phyloP scores from a whole-genome alignment of 2,329 filamentous ascomycete species.

The Phialophora tarda region DNA sequence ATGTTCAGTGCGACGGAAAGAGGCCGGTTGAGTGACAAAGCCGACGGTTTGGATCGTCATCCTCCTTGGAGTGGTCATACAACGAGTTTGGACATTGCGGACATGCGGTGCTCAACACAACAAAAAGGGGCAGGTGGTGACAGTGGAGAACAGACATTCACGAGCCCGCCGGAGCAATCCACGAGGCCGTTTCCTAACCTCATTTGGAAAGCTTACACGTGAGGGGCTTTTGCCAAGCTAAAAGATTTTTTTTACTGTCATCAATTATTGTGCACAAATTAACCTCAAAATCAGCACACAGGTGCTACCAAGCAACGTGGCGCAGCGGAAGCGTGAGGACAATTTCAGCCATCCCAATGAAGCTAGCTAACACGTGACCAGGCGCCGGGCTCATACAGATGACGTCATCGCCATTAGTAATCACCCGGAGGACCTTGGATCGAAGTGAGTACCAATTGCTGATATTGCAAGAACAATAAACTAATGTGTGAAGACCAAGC shows the following conservation, averaged over 20 bases:
- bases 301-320: slow-evolving; percentile 45
- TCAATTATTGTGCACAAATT: slow-evolving; percentile 11
- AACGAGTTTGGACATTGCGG: background rate
- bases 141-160: background rate
- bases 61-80: too few relatives aligned
- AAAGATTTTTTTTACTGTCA: background rate
- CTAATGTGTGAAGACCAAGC: too few relatives aligned
- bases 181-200: background rate
- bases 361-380: background rate
- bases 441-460: slow-evolving; percentile 17
- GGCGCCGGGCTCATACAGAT: slow-evolving; percentile 53
- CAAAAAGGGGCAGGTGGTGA: background rate
- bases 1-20: background rate
- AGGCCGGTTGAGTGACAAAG: background rate
- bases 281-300: slow-evolving; percentile 16
- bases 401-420: too few relatives aligned
- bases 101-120: too few relatives aligned
- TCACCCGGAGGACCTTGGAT: slow-evolving; percentile 49
- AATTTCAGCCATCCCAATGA: too few relatives aligned
- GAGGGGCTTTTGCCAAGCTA: background rate
- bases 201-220: background rate
- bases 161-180: slow-evolving; percentile 9
- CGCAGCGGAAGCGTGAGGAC: slow-evolving; percentile 50
- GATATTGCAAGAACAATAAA: too few relatives aligned
- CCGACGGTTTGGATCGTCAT: background rate